A percentile compares a stretch with the other conserved stretches of the same genome.
Evolutionary conservation across 2,329 filamentous ascomycete species (phyloP).

Genomic region (Colletotrichum truncatum): DNA sequence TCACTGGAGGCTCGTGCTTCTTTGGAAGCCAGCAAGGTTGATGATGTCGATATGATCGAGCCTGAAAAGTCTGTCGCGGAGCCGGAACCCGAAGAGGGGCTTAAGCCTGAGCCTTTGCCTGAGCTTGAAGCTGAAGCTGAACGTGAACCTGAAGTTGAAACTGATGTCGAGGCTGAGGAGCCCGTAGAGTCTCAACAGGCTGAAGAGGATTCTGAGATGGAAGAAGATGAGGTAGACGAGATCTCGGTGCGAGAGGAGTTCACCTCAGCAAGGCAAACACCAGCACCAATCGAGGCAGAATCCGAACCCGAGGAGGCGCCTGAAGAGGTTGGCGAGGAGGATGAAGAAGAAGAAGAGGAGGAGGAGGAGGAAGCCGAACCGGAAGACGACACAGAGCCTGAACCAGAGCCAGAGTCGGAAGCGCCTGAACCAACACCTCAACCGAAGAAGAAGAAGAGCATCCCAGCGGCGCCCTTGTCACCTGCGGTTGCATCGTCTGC

Average conservation of each 20-base stretch:
- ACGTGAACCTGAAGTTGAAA: constrained; percentile 33
- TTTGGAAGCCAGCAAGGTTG: constrained; percentile 3
- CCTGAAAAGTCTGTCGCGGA: no score
- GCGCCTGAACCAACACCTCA: constrained; percentile 24
- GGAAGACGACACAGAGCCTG: no score
- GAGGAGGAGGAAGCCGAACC: constrained; percentile 6
- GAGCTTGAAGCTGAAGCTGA: constrained; percentile 31
- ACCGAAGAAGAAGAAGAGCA: constrained; percentile 35
- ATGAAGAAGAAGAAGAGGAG: background rate
- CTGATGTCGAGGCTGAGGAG: constrained; percentile 14
- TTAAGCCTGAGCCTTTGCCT: background rate
- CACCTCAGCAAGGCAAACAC: constrained; percentile 29
- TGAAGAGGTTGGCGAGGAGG: background rate
- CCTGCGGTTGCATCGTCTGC: constrained; percentile 22
- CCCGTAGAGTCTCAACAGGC: background rate
- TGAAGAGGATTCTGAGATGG: constrained; percentile 20
- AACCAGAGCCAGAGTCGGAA: constrained; percentile 22
- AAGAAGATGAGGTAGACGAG: constrained; percentile 34
- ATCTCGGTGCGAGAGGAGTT: constrained; percentile 17
- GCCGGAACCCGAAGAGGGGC: no score
- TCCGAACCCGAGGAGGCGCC: background rate
- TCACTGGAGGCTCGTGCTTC: constrained; percentile 40
- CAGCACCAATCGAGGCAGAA: constrained; percentile 12
- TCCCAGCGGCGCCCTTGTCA: constrained; percentile 38
- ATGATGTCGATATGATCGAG: constrained; percentile 5